Conservation (phyloP, 805 yeast species). For the Candida ortonii region DNA sequence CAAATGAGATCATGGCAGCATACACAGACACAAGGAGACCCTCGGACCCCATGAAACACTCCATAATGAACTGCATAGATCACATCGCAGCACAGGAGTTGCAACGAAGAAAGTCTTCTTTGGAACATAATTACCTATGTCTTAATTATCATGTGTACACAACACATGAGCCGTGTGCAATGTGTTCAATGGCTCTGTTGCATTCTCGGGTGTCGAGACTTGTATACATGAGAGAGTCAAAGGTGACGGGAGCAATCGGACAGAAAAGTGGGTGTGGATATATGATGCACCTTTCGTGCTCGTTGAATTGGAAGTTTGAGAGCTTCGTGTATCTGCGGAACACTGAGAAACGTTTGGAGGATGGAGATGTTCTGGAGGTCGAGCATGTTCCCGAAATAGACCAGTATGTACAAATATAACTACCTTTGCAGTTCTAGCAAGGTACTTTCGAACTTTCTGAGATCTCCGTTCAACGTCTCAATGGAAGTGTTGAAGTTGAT, state of each 20-base stretch:
- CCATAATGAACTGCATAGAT: conserved; percentile 70
- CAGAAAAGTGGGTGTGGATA: conserved; percentile 61
- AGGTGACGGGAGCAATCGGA: conserved; percentile 52
- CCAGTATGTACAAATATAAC: conserved; percentile 22
- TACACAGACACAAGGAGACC: conserved; percentile 39
- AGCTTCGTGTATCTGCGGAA: too few species aligned
- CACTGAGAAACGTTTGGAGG: too few species aligned
- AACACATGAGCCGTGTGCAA: conserved; percentile 93
- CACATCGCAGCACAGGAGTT: conserved; percentile 58
- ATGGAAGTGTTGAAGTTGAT: conserved; percentile 20
- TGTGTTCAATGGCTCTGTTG: conserved; percentile 95
- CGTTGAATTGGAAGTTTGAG: conserved; percentile 85
- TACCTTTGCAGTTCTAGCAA: conserved; percentile 5
- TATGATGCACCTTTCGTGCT: conserved; percentile 70
- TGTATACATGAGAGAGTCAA: conserved; percentile 52
- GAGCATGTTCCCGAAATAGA: conserved; percentile 22
- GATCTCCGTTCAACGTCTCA: conserved; percentile 16
- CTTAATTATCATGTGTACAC: conserved; percentile 75
- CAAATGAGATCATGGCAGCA: conserved; percentile 39
- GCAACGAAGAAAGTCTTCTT: conserved; percentile 31
- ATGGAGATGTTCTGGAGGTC: conserved; percentile 9
- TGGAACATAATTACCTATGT: conserved; percentile 56
- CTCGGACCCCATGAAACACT: conserved; percentile 61
- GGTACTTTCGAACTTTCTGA: conserved; percentile 20
- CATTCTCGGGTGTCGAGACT: conserved; percentile 81